A percentile compares a stretch with the other conserved stretches of the same genome.
Conservation (phyloP, 2,329 filamentous ascomycete genomes). For the Fusarium longipes region DNA sequence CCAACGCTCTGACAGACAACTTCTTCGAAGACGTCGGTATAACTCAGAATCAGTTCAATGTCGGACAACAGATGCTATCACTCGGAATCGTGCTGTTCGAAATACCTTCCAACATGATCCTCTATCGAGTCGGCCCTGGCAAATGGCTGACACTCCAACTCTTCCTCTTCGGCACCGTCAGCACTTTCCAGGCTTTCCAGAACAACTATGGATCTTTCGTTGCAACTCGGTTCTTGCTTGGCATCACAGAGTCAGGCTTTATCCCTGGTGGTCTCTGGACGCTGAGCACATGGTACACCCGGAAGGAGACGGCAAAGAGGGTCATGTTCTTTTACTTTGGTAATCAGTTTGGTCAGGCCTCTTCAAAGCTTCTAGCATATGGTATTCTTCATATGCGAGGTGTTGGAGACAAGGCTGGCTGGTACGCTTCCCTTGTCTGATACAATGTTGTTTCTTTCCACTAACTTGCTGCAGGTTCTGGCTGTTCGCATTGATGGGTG, state of each 20-base stretch:
- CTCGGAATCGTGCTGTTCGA: conserved; percentile 61
- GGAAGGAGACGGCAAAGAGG: conserved; percentile 62
- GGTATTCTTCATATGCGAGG: conserved; percentile 63
- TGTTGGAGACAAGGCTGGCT: conserved; percentile 60
- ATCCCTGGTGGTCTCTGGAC: conserved; percentile 65
- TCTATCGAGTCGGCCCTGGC: conserved; percentile 55
- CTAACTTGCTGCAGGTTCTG: conserved; percentile 56
- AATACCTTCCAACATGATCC: conserved; percentile 53
- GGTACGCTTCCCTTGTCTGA: neutral
- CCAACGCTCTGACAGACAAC: conserved; percentile 60
- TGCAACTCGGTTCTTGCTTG: conserved; percentile 62
- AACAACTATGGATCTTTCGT: conserved; percentile 60
- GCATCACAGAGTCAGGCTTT: conserved; percentile 65
- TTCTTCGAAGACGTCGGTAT: conserved; percentile 63
- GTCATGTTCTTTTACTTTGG: conserved; percentile 68
- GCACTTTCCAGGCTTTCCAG: conserved; percentile 66
- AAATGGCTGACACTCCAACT: conserved; percentile 65
- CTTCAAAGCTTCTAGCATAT: conserved; percentile 55
- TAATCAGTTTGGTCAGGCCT: conserved; percentile 60
- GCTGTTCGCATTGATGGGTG: conserved; percentile 65
- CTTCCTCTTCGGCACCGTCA: conserved; percentile 64
- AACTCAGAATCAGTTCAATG: conserved; percentile 63
- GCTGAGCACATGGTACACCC: conserved; percentile 67
- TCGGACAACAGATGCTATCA: conserved; percentile 63
- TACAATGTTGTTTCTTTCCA: accelerated